Evolutionary conservation across 2,329 filamentous ascomycete genomes (phyloP), one percentile per base, ranked within the genome.

Genomic region (Aspergillus fischeri): DNA sequence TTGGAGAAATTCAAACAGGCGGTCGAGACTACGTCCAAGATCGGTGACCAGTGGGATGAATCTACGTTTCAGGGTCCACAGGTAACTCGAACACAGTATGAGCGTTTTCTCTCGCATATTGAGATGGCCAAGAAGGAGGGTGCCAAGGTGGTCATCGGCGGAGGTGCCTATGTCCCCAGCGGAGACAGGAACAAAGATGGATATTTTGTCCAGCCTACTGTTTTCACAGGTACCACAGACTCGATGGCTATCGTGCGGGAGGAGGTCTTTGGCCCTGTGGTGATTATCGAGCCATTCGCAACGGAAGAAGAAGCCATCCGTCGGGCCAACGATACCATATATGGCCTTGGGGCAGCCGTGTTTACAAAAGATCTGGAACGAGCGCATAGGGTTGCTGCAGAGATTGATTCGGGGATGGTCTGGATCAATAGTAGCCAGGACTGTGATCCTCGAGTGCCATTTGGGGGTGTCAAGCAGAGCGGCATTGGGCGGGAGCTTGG

Each of bases 91-190:
- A 68, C 69, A 1, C 70, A 73, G 54, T 72, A 73, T 55, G 69
- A 73, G 38, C 69, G 84, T 41, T 82, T 93, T 1, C 77, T 92
- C 27, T 80, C 80, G 0, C 93, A 88, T 69, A 85, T 92, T 47
- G 83, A 91, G 55, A 69, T 80, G 6, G 89, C 87, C n/a, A 89
- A 89, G 70, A 79, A 80, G 3, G 86, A 90, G 67, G 89, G 89
- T 20, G 87, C 87, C 0, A 88, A 79, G 4, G 77, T 92, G 0
- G 77, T 82, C 21, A 73, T 81, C 1, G 89, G 89, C 11, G 89
- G 88, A 10, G 81, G 81, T 65, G 74, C 66, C 62, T 80, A 71
- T 35, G 3, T 35, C 14, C 32, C 32, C 77, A 86, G 83, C 69
- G 76, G 82, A 51, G 79, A 79, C 27, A 74, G 73, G 4, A 66